These are phyloP conservation scores for Filosporella fistucella DNA, from an alignment of 495 filamentous ascomycete genomes.

Conservation along the genomic window DNA sequence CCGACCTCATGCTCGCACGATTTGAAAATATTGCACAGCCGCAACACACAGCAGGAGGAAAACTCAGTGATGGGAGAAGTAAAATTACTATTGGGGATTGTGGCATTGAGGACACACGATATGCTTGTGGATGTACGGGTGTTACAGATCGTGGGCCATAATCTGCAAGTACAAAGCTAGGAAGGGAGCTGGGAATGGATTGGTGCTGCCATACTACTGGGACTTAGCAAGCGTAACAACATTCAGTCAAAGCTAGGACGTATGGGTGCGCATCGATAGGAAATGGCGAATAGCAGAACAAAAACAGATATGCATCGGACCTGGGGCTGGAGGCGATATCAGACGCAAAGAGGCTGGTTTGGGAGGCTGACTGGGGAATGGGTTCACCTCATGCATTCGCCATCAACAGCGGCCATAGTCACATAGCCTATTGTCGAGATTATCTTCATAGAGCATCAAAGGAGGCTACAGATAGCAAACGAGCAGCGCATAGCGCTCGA, in stretches of 20 bases:
- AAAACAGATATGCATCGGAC: background rate
- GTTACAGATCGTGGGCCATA: no score
- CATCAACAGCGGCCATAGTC: constrained; percentile 28
- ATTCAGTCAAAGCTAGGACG: background rate
- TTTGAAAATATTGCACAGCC: no score
- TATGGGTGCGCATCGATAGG: background rate
- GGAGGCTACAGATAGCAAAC: constrained; percentile 22
- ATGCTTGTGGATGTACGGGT: no score
- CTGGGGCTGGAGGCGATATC: background rate
- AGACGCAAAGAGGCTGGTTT: constrained; percentile 2
- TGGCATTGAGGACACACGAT: no score
- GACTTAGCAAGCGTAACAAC: background rate
- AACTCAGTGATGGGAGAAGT: no score
- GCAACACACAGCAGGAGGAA: no score
- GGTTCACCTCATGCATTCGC: constrained; percentile 23
- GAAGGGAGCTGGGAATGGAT: no score
- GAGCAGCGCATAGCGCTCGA: constrained; percentile 23
- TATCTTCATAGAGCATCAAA: constrained; percentile 29
- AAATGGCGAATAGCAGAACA: background rate
- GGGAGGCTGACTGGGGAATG: constrained; percentile 5
- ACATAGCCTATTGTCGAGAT: constrained; percentile 32
- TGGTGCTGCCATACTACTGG: background rate
- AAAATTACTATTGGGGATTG: no score
- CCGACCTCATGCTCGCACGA: no score
- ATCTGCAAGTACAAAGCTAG: no score